phyloP scores from a whole-genome alignment of 345 rosid genomes.

The Eucalyptus pauciflora region DNA sequence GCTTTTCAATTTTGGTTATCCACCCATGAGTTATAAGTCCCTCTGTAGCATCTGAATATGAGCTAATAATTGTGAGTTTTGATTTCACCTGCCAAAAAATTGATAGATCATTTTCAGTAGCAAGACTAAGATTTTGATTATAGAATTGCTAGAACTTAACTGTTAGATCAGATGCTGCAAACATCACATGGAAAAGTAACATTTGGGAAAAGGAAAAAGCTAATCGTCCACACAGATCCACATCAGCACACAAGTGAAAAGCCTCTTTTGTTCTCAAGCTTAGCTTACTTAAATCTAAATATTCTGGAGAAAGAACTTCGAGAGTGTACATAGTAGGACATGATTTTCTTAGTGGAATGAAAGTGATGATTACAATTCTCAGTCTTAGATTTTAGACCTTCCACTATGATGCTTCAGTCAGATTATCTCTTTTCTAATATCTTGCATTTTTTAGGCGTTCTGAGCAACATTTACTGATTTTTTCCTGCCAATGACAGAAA shows the following conservation, averaged over 20 bases:
- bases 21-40: conserved; percentile 90
- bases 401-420: background rate
- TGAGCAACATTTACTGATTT: background rate
- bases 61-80: conserved; percentile 68
- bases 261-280: background rate
- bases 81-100: conserved; percentile 76
- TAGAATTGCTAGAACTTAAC: background rate
- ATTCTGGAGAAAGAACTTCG: background rate
- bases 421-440: background rate
- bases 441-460: background rate
- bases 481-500: background rate
- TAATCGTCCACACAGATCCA: background rate
- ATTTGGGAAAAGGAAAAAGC: background rate
- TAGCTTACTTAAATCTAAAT: background rate
- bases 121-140: background rate
- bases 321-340: background rate
- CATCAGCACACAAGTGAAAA: background rate
- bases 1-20: conserved; percentile 90
- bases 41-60: conserved; percentile 75
- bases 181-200: background rate
- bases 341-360: background rate
- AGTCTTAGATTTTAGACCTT: background rate
- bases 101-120: background rate
- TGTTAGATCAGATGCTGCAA: background rate
- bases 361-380: background rate